Evolutionary conservation across 2,329 filamentous ascomycete genomes (phyloP), one percentile per base, ranked within the genome.

Genomic region (Cladosporium sp.): DNA sequence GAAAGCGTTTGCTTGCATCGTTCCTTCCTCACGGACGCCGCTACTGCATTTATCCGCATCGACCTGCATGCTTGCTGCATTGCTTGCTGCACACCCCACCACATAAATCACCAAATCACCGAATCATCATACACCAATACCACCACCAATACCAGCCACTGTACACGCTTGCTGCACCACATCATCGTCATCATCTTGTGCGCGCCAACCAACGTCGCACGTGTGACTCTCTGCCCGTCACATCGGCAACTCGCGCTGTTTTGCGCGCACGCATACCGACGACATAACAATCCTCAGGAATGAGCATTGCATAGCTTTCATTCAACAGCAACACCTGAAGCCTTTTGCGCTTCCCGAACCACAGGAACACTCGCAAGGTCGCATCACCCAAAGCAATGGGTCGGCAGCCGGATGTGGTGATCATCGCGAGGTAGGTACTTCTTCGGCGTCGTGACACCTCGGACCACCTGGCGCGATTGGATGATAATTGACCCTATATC

Each of bases 331-430:
- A 21, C 30, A 30, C 51, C 26, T 32, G n/a, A 10, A 46, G n/a
- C 39, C n/a, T 54, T 11, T 54, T n/a, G 26, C 51, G 51, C 28
- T 13, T 25, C 28, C n/a, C 51, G 25, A 21, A 21, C 7, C 10
- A 6, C 26, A 32, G 26, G 3, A n/a, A 5, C 18, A 13, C 18
- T 54, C 28, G 26, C 28, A 54, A 32, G 18, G 26, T 28, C 51
- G 16, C 16, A 32, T 18, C 16, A 21, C 26, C 16, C 49, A 53
- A 16, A 30, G 25, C 26, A 18, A 54, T 54, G 51, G 51, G 51
- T 62, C 80, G 79, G 67, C 77, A 79, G 64, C 82, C 82, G 58
- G 79, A 79, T 36, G 79, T 83, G 30, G 79, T 84, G 64, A 80
- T 84, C 65, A 78, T 84, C 70, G 81, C 80, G n/a, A 79, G 81